Percentiles rank a stretch among this genome's conserved stretches.
phyloP scores from a whole-genome alignment of 129 eudicot genomes.

The Cynara cardunculus region DNA sequence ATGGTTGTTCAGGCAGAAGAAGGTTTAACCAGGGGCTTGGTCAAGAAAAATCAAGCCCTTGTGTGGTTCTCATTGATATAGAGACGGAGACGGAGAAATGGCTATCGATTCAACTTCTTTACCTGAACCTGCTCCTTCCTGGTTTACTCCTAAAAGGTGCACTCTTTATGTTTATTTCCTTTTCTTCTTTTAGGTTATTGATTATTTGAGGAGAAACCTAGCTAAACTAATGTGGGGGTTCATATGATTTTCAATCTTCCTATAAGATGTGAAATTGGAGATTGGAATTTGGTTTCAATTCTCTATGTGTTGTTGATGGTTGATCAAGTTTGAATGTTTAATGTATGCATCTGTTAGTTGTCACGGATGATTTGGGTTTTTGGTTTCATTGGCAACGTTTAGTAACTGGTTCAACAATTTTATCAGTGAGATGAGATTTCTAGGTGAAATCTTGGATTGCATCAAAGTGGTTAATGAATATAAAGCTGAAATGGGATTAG shows the following conservation, averaged over 20 bases:
- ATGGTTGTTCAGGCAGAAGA: slow-evolving; percentile 12
- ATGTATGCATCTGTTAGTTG: neutral
- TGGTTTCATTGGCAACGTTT: neutral
- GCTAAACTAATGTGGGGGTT: neutral
- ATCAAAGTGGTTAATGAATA: neutral
- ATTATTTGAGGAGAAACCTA: neutral
- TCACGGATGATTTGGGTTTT: neutral
- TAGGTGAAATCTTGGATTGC: neutral
- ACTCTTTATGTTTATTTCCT: slow-evolving; percentile 4
- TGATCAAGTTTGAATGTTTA: neutral
- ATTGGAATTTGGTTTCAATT: neutral
- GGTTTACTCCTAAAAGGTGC: slow-evolving; percentile 94
- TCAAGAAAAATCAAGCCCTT: slow-evolving; percentile 12
- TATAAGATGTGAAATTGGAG: neutral
- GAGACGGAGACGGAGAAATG: slow-evolving; percentile 24
- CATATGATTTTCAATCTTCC: neutral
- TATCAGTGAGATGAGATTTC: neutral
- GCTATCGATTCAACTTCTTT: slow-evolving; percentile 26
- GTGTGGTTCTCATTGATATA: neutral
- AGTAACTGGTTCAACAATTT: neutral
- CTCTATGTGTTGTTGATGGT: neutral
- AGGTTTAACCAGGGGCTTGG: slow-evolving; percentile 31
- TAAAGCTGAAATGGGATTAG: neutral
- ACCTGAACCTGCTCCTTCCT: slow-evolving; percentile 60
- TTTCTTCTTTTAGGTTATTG: slow-evolving; percentile 3